Base-by-base conservation (phyloP, 805 yeast genomes). In the Lipomyces mesembrius region DNA sequence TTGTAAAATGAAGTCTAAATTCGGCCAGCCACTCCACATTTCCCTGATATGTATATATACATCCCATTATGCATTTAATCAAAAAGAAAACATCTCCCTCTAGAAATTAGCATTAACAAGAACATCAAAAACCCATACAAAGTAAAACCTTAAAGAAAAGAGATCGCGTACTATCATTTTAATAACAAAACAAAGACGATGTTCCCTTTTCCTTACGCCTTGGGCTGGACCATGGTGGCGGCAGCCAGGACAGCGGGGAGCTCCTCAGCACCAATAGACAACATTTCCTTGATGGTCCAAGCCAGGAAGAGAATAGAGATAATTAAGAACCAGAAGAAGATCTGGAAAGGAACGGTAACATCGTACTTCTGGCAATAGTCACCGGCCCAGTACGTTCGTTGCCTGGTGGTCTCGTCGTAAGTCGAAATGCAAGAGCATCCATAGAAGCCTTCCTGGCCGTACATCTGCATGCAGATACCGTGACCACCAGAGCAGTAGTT, bases 221-320 rank as follows among this genome's bases (percentile, higher is more conserved):
- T 68, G 63, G 70, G 56, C 59, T 53, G 65, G 52, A 67, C 68
- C 57, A 65, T 57, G 34, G 74, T 84, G 58, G 88, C 88, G 56
- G 90, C 89, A 68, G 83, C 83, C 71, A 87, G 82, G 39, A 87
- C 87, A 46, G 89, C 89, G 29, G 90, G 90, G 71, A 87, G 81
- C 64, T 84, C 82, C 68, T 85, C 87, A 67, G 76, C 76, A 27
- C 89, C 90, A 71, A 85, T 78, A 52, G 79, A 72, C 57, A 76
- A 73, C 75, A 87, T 77, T 65, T 86, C 80, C 74, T 82, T 82
- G 69, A 86, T 75, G 57, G 89, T 88, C 71, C 62, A 68, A 5
- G 76, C 78, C 56, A 78, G 83, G 66, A 86, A 79, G 37, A 84
- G 75, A 20, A 80, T 52, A 22, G 74, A 69, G 27, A 66, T 61